phyloP scores from a whole-genome alignment of 768 basidiomycete species.

The Stropharia rugosoannulata region DNA sequence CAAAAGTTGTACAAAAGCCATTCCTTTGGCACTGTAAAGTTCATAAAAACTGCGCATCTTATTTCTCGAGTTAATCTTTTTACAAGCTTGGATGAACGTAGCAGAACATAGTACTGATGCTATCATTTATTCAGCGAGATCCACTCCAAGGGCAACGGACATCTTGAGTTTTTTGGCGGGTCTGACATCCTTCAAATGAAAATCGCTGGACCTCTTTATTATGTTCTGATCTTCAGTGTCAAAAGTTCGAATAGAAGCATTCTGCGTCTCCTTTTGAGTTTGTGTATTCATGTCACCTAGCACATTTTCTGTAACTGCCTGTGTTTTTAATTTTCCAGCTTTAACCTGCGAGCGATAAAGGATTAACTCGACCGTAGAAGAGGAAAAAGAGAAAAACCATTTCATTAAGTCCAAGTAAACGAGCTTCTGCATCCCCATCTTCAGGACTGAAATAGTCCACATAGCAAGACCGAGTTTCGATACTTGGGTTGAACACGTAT shows the following conservation, averaged over 20 bases:
- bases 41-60: too few relatives aligned
- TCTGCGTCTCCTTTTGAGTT: conserved; percentile 36
- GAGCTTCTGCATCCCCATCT: conserved; percentile 54
- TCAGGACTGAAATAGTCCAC: conserved; percentile 66
- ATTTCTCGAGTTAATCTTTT: too few relatives aligned
- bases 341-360: conserved; percentile 9
- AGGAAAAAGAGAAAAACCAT: conserved; percentile 34
- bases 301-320: neutral
- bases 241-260: neutral
- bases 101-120: too few relatives aligned
- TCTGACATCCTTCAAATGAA: conserved; percentile 19
- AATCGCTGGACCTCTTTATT: too few relatives aligned
- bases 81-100: too few relatives aligned
- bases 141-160: conserved; percentile 65
- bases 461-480: conserved; percentile 47
- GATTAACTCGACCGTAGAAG: conserved; percentile 4
- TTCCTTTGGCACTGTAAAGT: too few relatives aligned
- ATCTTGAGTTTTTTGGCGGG: conserved; percentile 68
- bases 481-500: conserved; percentile 56
- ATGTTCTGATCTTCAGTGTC: too few relatives aligned
- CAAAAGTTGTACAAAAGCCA: too few relatives aligned
- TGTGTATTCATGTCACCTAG: conserved; percentile 23
- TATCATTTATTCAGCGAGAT: conserved; percentile 63
- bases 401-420: conserved; percentile 58
- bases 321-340: conserved; percentile 6